A percentile compares a stretch with the other conserved stretches of the same genome.
Conservation (phyloP, 148 eudicot species). For the Silene uniflora region DNA sequence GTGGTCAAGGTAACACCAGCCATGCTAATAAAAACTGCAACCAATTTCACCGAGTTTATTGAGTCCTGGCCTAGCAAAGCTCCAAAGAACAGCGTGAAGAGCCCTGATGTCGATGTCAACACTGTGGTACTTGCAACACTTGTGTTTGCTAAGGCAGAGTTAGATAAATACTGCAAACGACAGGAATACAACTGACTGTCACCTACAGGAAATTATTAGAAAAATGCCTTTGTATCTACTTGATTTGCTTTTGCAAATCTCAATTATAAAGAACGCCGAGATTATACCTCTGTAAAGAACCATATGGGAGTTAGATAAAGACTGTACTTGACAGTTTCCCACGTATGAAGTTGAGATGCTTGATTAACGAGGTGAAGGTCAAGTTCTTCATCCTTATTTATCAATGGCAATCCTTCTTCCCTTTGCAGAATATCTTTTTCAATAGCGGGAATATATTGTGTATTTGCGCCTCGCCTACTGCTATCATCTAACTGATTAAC, state of each 20-base stretch:
- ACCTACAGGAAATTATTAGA: neutral
- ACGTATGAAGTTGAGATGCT: conserved; percentile 14
- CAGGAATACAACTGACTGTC: neutral
- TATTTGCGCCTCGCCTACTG: conserved; percentile 11
- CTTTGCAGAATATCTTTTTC: conserved; percentile 25
- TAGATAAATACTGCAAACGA: conserved; percentile 38
- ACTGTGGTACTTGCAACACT: conserved; percentile 45
- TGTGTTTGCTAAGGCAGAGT: conserved; percentile 45
- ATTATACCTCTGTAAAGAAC: conserved; percentile 38
- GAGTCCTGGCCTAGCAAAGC: conserved; percentile 37
- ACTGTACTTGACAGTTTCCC: conserved; percentile 36
- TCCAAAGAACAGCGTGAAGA: conserved; percentile 45
- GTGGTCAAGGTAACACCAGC: conserved; percentile 43
- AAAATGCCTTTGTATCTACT: too few species aligned
- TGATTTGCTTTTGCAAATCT: neutral
- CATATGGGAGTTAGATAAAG: conserved; percentile 40
- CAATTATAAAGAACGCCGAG: neutral
- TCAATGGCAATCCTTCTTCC: conserved; percentile 32
- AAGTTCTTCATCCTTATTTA: conserved; percentile 19
- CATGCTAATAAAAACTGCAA: conserved; percentile 39
- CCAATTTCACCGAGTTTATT: conserved; percentile 27
- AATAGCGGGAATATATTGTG: conserved; percentile 14
- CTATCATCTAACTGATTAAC: conserved; percentile 8
- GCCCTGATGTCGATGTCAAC: conserved; percentile 43
- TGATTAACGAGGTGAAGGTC: conserved; percentile 1